phyloP scores from a whole-genome alignment of 1,284 basidiomycete genomes.

The Leccinum solheimii region DNA sequence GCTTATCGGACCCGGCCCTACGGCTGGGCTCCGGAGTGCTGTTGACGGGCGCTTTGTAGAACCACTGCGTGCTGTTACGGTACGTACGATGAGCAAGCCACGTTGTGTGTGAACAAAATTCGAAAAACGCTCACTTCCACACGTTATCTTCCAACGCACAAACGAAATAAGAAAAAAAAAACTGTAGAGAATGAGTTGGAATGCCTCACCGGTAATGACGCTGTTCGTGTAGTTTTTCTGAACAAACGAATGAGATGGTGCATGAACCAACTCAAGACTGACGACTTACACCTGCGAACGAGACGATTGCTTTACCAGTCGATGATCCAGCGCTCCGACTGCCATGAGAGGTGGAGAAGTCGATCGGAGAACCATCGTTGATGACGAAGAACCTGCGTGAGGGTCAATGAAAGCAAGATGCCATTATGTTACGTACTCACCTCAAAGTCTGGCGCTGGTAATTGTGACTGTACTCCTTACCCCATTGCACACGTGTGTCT shows the following conservation, averaged over 20 bases:
- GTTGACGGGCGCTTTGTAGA: neutral
- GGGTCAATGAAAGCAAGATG: neutral
- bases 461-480: neutral
- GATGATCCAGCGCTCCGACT: neutral
- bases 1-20: neutral
- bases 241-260: neutral
- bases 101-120: neutral
- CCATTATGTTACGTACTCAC: neutral
- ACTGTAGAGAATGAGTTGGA: neutral
- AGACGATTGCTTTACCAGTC: neutral
- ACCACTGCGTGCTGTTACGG: neutral
- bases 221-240: neutral
- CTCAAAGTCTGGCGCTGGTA: neutral
- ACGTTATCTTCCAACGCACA: neutral
- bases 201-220: neutral
- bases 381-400: neutral
- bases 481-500: neutral
- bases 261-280: neutral
- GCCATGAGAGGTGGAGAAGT: neutral
- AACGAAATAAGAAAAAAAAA: neutral
- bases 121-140: neutral
- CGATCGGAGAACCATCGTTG: neutral
- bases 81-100: neutral
- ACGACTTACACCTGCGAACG: neutral
- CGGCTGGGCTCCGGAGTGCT: neutral